Conservation (phyloP, 306 rosid species). For the Castanospermum australe region DNA sequence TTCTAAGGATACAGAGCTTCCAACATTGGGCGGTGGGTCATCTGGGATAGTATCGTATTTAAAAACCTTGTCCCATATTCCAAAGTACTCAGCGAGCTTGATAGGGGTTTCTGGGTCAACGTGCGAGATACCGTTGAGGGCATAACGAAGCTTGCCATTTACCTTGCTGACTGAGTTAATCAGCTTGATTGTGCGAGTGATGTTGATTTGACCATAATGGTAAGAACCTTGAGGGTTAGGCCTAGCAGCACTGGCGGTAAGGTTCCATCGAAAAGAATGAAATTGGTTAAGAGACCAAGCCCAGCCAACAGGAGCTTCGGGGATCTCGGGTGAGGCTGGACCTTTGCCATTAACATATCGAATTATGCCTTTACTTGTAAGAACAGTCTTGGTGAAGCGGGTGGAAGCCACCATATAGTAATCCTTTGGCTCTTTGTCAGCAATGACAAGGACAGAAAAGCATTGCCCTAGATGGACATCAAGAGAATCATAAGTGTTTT, state of each 20-base stretch:
- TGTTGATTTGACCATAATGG: slow-evolving; percentile 73
- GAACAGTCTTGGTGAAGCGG: slow-evolving; percentile 51
- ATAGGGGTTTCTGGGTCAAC: slow-evolving; percentile 54
- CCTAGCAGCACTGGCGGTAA: slow-evolving; percentile 90
- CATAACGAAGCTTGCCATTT: slow-evolving; percentile 66
- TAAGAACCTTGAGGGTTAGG: slow-evolving; percentile 94
- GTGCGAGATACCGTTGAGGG: slow-evolving; percentile 71
- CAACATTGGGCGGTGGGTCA: neutral
- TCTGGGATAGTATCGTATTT: slow-evolving; percentile 45
- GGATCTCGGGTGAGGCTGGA: slow-evolving; percentile 53
- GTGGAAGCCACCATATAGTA: slow-evolving; percentile 77
- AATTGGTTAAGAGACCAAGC: slow-evolving; percentile 93
- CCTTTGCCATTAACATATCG: slow-evolving; percentile 55
- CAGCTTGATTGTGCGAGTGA: slow-evolving; percentile 67
- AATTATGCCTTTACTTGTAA: slow-evolving; percentile 51
- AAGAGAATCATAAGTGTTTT: slow-evolving; percentile 64
- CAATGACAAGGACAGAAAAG: slow-evolving; percentile 61
- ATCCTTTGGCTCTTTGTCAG: slow-evolving; percentile 61
- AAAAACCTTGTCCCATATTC: slow-evolving; percentile 42
- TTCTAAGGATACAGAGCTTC: neutral
- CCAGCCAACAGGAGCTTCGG: slow-evolving; percentile 72
- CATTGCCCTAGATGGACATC: slow-evolving; percentile 83
- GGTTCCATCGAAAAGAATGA: slow-evolving; percentile 81
- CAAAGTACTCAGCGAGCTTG: slow-evolving; percentile 80
- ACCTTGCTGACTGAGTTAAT: slow-evolving; percentile 45